Conservation (phyloP, 148 eudicot species). For the Vaccinium vitisidaea region DNA sequence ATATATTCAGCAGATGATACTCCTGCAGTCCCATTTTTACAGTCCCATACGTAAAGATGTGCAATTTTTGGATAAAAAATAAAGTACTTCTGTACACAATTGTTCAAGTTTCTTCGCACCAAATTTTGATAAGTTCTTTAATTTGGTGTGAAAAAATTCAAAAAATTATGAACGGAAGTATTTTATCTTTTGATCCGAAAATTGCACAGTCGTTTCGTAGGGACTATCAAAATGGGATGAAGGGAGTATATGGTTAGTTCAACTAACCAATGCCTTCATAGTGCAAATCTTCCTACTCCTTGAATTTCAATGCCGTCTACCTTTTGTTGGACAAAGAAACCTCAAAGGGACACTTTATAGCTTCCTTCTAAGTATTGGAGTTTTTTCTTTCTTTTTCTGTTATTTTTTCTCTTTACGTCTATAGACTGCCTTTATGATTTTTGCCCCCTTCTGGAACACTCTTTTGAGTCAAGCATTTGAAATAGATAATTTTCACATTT, state of each 20-base stretch:
- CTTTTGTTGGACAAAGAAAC: not conserved
- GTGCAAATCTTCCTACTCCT: not conserved
- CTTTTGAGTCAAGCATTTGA: slow-evolving; percentile 1
- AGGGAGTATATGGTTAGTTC: not conserved
- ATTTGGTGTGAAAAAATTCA: too few species aligned
- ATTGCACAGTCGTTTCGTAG: too few species aligned
- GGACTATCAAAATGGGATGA: too few species aligned
- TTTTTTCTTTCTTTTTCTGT: not conserved
- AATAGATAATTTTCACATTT: not conserved
- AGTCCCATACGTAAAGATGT: too few species aligned
- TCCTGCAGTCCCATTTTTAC: too few species aligned
- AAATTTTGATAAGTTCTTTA: too few species aligned
- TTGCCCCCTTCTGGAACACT: not conserved
- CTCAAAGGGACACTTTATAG: not conserved
- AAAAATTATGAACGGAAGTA: too few species aligned
- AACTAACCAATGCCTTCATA: slow-evolving; percentile 9
- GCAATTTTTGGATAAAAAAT: too few species aligned
- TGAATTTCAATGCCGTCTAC: not conserved
- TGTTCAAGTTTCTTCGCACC: too few species aligned
- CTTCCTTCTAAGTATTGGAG: not conserved
- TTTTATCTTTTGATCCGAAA: too few species aligned
- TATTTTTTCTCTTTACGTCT: not conserved
- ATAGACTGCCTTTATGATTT: not conserved
- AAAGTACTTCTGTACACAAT: too few species aligned
- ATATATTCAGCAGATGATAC: not conserved